Percentiles rank a stretch among this genome's conserved stretches.
Conservation (phyloP, 441 rosid genomes). For the Omphalea diandra region DNA sequence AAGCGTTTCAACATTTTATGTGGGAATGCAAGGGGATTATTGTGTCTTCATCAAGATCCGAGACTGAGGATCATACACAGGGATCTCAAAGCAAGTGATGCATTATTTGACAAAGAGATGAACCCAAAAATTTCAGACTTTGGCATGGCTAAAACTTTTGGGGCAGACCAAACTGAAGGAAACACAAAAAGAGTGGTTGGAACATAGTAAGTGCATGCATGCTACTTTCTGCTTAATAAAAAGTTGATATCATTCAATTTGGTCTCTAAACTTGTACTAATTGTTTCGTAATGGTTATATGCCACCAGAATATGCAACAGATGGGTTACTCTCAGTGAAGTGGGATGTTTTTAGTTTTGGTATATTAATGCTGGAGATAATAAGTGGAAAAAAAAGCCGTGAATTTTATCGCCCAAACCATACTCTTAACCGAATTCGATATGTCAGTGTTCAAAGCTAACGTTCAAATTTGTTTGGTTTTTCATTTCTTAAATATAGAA, state of each 20-base stretch:
- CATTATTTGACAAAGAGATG: slow-evolving; percentile 27
- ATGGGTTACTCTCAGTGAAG: slow-evolving; percentile 22
- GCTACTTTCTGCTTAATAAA: background rate
- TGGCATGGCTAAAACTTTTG: slow-evolving; percentile 31
- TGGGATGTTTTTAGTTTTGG: slow-evolving; percentile 40
- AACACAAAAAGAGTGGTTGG: slow-evolving; percentile 41
- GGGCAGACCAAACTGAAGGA: slow-evolving; percentile 27
- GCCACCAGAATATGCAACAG: slow-evolving; percentile 29
- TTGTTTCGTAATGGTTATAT: slow-evolving; percentile 21
- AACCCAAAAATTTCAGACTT: slow-evolving; percentile 37
- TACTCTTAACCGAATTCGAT: slow-evolving; percentile 21
- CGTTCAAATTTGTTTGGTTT: no score
- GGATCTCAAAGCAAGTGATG: slow-evolving; percentile 45
- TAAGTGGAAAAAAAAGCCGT: slow-evolving; percentile 23
- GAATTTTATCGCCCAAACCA: slow-evolving; percentile 23
- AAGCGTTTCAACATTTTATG: slow-evolving; percentile 37
- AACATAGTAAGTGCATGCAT: slow-evolving; percentile 50
- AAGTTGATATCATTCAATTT: background rate
- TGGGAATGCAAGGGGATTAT: slow-evolving; percentile 46
- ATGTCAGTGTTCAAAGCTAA: slow-evolving; percentile 15
- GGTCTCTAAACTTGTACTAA: background rate
- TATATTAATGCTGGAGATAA: slow-evolving; percentile 31
- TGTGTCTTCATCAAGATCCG: slow-evolving; percentile 57
- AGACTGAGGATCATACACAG: no score
- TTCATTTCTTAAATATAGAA: no score